Evolutionary conservation across 345 rosid genomes (phyloP).

Genomic region (Aurinia saxatilis): DNA sequence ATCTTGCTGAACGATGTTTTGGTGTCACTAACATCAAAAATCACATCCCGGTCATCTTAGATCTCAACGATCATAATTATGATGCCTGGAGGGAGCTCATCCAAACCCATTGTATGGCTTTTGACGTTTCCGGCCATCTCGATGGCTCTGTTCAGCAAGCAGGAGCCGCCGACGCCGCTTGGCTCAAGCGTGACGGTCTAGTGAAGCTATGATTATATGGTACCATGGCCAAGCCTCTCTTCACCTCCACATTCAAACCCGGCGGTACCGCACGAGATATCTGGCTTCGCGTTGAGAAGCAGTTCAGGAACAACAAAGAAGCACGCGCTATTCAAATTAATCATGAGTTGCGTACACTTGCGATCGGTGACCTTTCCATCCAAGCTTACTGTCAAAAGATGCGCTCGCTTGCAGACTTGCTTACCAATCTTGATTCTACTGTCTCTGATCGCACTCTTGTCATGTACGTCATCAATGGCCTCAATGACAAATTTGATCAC

Average conservation of each 20-base stretch:
- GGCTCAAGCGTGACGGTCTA: not conserved
- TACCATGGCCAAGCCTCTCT: not conserved
- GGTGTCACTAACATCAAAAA: not conserved
- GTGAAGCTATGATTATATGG: not conserved
- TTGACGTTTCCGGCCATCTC: not conserved
- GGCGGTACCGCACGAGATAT: not conserved
- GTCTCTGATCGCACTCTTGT: not conserved
- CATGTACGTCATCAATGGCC: not conserved
- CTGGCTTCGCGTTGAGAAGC: not conserved
- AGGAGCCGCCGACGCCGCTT: not conserved
- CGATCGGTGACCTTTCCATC: not conserved
- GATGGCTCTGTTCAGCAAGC: not conserved
- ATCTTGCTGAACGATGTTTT: no score
- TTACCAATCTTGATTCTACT: not conserved
- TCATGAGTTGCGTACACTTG: not conserved
- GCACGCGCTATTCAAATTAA: not conserved
- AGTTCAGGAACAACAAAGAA: not conserved
- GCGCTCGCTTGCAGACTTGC: not conserved
- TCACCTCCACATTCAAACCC: not conserved
- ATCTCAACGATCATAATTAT: not conserved
- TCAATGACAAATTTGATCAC: not conserved
- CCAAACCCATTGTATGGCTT: not conserved
- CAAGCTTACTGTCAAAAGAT: not conserved
- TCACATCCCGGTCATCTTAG: not conserved
- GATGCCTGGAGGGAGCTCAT: not conserved